phyloP scores from a whole-genome alignment of 139 green algal genomes.

The Astrephomene gubernaculifera region DNA sequence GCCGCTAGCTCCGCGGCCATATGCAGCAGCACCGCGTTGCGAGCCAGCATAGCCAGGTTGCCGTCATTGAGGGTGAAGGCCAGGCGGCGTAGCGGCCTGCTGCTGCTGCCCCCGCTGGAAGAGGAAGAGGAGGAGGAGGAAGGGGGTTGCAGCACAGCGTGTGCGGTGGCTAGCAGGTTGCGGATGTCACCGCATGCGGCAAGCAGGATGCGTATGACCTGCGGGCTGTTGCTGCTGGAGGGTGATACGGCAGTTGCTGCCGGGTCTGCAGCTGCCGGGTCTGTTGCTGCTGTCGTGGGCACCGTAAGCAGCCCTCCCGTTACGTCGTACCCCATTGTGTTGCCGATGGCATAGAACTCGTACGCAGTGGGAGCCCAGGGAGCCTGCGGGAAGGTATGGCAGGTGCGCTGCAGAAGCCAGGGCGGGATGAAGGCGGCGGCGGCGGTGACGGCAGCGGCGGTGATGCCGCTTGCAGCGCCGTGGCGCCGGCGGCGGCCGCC shows the following conservation, averaged over 20 bases:
- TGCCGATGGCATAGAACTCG: conserved; percentile 54
- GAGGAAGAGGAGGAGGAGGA: background rate
- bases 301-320: background rate
- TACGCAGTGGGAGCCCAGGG: conserved; percentile 18
- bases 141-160: background rate
- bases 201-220: conserved; percentile 23
- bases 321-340: conserved; percentile 28
- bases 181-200: conserved; percentile 35
- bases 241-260: too few relatives aligned
- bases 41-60: conserved; percentile 46
- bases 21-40: conserved; percentile 46
- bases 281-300: background rate
- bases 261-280: background rate
- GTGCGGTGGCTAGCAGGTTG: conserved; percentile 40
- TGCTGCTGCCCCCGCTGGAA: too few relatives aligned
- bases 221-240: too few relatives aligned
- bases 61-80: conserved; percentile 47
- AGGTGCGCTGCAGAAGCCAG: conserved; percentile 3
- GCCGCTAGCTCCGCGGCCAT: conserved; percentile 9
- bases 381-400: conserved; percentile 24
- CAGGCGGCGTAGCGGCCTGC: background rate
- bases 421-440: background rate
- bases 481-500: background rate
- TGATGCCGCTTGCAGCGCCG: background rate
- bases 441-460: background rate